Conservation (phyloP, 768 basidiomycete species). For the Gymnopilus dilepis region DNA sequence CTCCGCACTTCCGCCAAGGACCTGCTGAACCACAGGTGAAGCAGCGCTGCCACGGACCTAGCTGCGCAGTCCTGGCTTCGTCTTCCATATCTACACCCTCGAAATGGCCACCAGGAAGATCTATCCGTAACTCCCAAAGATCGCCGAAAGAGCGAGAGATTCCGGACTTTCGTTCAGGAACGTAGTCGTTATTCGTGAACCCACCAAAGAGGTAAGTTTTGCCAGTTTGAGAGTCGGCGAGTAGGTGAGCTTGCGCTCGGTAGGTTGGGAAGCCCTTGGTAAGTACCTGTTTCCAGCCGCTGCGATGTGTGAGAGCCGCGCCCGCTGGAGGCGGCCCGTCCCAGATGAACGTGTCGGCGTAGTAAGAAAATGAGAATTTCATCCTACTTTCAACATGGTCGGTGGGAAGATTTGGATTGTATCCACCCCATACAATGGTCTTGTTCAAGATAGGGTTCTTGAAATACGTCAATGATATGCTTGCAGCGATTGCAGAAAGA, state of each 20-base stretch:
- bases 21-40: constrained; percentile 43
- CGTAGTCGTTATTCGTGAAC: constrained; percentile 44
- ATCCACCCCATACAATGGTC: constrained; percentile 45
- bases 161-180: constrained; percentile 33
- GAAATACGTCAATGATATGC: not conserved
- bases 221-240: constrained; percentile 41
- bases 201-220: constrained; percentile 44
- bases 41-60: constrained; percentile 48
- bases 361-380: constrained; percentile 42
- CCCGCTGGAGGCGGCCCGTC: constrained; percentile 7
- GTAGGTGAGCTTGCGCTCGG: constrained; percentile 38
- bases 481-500: not conserved
- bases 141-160: constrained; percentile 39
- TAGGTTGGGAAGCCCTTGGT: constrained; percentile 49
- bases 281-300: constrained; percentile 43
- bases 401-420: constrained; percentile 36
- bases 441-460: constrained; percentile 41
- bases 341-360: constrained; percentile 44
- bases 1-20: constrained; percentile 45
- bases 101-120: constrained; percentile 41
- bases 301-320: constrained; percentile 2
- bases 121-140: constrained; percentile 44
- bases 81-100: constrained; percentile 42
- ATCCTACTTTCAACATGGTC: constrained; percentile 18
- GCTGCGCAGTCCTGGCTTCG: constrained; percentile 40